These are phyloP conservation scores for Pythium volutum DNA, from an alignment of 352 stramenopile genomes.

Conservation along the genomic window DNA sequence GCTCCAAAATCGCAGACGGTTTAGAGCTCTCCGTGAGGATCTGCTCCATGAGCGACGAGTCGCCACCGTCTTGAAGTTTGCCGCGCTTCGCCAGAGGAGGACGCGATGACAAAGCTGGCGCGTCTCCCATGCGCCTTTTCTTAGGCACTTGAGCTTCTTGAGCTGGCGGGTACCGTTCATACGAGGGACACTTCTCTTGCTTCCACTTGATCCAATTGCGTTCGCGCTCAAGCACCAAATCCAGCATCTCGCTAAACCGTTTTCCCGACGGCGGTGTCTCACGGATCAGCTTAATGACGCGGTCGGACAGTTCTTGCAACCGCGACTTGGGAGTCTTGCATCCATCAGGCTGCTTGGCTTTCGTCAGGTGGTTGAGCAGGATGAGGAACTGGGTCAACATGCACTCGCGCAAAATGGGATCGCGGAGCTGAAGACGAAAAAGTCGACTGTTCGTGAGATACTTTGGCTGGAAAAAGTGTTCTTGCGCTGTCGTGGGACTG, in stretches of 20 bases:
- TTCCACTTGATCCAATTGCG: slow-evolving; percentile 92
- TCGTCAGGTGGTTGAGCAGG: slow-evolving; percentile 70
- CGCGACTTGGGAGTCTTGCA: slow-evolving; percentile 55
- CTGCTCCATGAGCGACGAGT: slow-evolving; percentile 64
- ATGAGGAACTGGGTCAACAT: slow-evolving; percentile 89
- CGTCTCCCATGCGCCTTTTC: slow-evolving; percentile 42
- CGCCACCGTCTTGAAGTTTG: slow-evolving; percentile 11
- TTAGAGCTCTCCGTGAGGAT: slow-evolving; percentile 80
- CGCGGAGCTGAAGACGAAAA: slow-evolving; percentile 87
- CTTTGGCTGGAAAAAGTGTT: slow-evolving; percentile 91
- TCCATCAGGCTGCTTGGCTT: slow-evolving; percentile 46
- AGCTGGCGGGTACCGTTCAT: slow-evolving; percentile 49
- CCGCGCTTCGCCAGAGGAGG: slow-evolving; percentile 28
- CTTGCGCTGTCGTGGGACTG: slow-evolving; percentile 28
- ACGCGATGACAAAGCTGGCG: slow-evolving; percentile 20
- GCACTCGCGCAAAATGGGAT: slow-evolving; percentile 86
- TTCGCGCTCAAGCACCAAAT: slow-evolving; percentile 82
- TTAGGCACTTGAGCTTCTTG: slow-evolving; percentile 25
- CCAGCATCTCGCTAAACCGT: slow-evolving; percentile 87
- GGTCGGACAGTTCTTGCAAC: slow-evolving; percentile 59
- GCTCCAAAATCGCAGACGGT: slow-evolving; percentile 64
- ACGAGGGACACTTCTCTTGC: slow-evolving; percentile 78
- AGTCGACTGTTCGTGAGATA: slow-evolving; percentile 91
- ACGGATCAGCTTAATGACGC: slow-evolving; percentile 74
- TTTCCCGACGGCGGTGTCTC: slow-evolving; percentile 86